Percentiles rank a stretch among this genome's conserved stretches.
Evolutionary conservation across 192 early-diverging fungal genomes (phyloP).

Genomic region (Backusella liffmaniae): DNA sequence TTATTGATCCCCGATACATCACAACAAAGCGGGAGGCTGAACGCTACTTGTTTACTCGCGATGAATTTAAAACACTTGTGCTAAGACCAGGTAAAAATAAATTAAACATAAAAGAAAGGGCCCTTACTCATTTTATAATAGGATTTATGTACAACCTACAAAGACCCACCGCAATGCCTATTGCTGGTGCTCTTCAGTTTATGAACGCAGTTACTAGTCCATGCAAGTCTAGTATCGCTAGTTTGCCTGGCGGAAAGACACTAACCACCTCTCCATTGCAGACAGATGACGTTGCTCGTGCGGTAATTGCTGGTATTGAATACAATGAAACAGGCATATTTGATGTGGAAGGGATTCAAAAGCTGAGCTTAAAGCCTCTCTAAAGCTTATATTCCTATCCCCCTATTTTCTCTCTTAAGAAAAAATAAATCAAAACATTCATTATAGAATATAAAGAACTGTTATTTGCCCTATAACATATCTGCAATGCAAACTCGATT

Average conservation of each 20-base stretch:
- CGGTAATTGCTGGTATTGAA: conserved; percentile 42
- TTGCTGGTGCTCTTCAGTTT: conserved; percentile 52
- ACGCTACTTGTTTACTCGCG: conserved; percentile 46
- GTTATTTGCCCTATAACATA: background rate
- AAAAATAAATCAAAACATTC: background rate
- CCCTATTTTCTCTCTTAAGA: background rate
- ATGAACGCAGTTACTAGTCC: conserved; percentile 40
- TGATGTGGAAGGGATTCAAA: conserved; percentile 44
- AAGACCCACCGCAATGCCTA: conserved; percentile 56
- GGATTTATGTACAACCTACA: conserved; percentile 62
- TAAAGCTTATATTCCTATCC: background rate
- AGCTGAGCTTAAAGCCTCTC: conserved; percentile 23
- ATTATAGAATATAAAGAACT: background rate
- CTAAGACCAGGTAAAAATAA: conserved; percentile 48
- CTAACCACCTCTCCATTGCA: conserved; percentile 44
- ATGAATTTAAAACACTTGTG: conserved; percentile 49
- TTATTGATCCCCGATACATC: conserved; percentile 65
- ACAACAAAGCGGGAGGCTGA: conserved; percentile 77
- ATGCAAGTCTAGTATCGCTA: conserved; percentile 38
- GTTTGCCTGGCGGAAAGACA: conserved; percentile 45
- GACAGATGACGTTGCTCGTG: conserved; percentile 46
- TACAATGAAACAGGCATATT: conserved; percentile 37
- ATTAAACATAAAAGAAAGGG: background rate
- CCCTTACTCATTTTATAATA: background rate
- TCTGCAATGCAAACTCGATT: background rate